These are phyloP conservation scores for Chlamydomonas eustigma DNA, from an alignment of 139 green algal species.

Conservation along the genomic window DNA sequence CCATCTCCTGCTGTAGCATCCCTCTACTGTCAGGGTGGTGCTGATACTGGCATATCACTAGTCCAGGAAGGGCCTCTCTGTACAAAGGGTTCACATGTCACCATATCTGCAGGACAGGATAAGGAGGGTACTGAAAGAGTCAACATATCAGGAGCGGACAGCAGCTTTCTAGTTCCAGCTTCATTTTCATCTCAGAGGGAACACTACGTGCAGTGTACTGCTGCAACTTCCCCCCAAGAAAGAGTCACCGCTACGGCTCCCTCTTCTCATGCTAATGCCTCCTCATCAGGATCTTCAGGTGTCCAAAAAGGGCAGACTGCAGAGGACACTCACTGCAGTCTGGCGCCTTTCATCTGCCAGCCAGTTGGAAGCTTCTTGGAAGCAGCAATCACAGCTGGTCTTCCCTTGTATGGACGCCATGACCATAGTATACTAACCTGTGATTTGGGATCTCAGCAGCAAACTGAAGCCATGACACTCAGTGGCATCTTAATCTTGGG, in stretches of 20 bases:
- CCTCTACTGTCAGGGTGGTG: too few species aligned
- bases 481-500: not conserved
- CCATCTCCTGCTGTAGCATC: too few species aligned
- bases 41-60: too few species aligned
- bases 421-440: conserved; percentile 44
- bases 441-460: too few species aligned
- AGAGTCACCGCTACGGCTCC: not conserved
- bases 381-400: not conserved
- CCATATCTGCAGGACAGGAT: too few species aligned
- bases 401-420: conserved; percentile 54
- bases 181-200: too few species aligned
- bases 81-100: too few species aligned
- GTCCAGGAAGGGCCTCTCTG: too few species aligned
- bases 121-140: too few species aligned
- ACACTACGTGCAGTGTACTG: too few species aligned
- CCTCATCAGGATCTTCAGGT: conserved; percentile 1
- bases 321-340: not conserved
- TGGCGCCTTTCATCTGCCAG: conserved; percentile 15
- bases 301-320: not conserved
- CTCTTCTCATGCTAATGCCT: not conserved
- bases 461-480: not conserved
- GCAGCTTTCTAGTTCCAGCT: too few species aligned
- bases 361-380: not conserved
- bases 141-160: too few species aligned
- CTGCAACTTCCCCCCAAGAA: not conserved